These are phyloP conservation scores for Capsella bursapastoris DNA, from an alignment of 345 rosid genomes.

Conservation along the genomic window DNA sequence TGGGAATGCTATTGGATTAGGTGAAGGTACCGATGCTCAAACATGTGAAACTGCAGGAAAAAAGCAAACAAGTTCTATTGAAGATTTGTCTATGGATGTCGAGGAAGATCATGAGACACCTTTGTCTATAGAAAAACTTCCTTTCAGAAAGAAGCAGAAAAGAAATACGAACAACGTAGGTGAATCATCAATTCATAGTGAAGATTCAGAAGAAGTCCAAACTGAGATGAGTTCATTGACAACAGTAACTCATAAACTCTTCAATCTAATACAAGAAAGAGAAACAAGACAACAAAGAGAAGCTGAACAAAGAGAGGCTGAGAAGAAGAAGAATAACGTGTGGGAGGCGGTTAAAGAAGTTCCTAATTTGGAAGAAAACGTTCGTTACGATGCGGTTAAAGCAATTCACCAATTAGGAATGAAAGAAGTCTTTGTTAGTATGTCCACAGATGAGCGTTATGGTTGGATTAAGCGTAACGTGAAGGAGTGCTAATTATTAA, in stretches of 20 bases:
- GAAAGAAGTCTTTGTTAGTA: too few relatives aligned
- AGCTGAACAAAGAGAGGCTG: too few relatives aligned
- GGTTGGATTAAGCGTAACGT: too few relatives aligned
- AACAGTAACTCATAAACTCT: neutral
- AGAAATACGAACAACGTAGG: neutral
- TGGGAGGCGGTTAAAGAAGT: too few relatives aligned
- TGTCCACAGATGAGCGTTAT: too few relatives aligned
- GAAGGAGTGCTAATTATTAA: too few relatives aligned
- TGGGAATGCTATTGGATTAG: neutral
- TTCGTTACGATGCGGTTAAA: too few relatives aligned
- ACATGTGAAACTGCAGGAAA: neutral
- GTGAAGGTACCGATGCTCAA: neutral
- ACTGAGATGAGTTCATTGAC: neutral
- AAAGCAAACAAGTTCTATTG: neutral
- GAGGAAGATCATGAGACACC: neutral
- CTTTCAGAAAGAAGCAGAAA: neutral
- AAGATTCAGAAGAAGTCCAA: neutral
- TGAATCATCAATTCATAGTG: neutral
- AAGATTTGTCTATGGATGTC: neutral
- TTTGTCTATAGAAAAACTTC: neutral
- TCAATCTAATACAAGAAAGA: conserved; percentile 15
- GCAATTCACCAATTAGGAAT: too few relatives aligned
- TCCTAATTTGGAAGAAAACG: too few relatives aligned
- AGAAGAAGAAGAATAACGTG: too few relatives aligned
- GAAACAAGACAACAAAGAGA: neutral